Conservation (phyloP, 2,329 filamentous ascomycete genomes). For the Sporothrix curviconia region DNA sequence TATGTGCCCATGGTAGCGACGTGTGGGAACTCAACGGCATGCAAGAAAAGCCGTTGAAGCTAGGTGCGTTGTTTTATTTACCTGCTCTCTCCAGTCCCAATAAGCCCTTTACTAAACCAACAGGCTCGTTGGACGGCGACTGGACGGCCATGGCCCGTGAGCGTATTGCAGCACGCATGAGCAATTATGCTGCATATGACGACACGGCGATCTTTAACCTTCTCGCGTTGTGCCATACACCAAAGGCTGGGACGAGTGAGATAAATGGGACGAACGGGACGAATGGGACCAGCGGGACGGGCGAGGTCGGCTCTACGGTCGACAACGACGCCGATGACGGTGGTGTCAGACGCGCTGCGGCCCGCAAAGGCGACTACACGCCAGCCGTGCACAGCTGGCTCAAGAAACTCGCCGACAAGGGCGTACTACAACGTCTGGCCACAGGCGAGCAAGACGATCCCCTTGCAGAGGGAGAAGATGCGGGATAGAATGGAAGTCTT, state of each 20-base stretch:
- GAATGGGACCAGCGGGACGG: neutral
- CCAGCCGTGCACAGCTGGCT: constrained; percentile 64
- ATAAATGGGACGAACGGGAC: constrained; percentile 5
- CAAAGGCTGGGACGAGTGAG: constrained; percentile 24
- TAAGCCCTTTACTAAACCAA: neutral
- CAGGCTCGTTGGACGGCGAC: constrained; percentile 31
- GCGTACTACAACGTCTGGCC: constrained; percentile 43
- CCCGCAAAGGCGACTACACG: constrained; percentile 61
- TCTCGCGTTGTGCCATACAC: constrained; percentile 65
- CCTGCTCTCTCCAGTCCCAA: too few species aligned
- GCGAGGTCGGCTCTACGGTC: neutral
- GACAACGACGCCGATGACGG: constrained; percentile 42
- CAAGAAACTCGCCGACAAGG: constrained; percentile 60
- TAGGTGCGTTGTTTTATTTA: constrained; percentile 29
- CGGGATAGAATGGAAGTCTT: neutral
- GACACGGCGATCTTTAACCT: constrained; percentile 45
- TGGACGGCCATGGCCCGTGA: constrained; percentile 63
- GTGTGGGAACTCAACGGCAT: constrained; percentile 95
- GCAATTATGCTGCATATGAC: constrained; percentile 11
- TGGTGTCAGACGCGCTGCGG: constrained; percentile 40
- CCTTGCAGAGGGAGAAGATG: neutral
- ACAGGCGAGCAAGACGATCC: constrained; percentile 12
- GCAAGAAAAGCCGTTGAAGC: constrained; percentile 63
- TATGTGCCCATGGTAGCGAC: constrained; percentile 71
- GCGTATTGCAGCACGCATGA: constrained; percentile 61